These are phyloP conservation scores for Blastocystis sp. DNA, from an alignment of 352 stramenopile species.

Conservation along the genomic window DNA sequence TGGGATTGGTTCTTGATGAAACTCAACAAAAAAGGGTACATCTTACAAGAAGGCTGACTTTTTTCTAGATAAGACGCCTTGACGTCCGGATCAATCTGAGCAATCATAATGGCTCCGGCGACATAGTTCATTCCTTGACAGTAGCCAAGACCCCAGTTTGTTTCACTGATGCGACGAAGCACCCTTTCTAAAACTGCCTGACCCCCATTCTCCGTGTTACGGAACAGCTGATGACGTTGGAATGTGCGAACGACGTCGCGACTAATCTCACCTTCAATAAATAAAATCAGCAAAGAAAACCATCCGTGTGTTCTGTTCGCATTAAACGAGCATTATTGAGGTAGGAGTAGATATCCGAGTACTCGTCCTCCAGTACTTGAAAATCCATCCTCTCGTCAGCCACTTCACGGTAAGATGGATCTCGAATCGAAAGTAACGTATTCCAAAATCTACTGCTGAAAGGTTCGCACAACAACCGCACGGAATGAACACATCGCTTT, in stretches of 20 bases:
- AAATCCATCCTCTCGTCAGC: neutral
- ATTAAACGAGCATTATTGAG: neutral
- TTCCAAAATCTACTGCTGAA: constrained; percentile 32
- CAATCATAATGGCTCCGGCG: neutral
- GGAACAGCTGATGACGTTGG: constrained; percentile 17
- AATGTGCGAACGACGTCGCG: constrained; percentile 42
- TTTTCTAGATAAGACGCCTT: neutral
- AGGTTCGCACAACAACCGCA: neutral
- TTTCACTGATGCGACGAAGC: constrained; percentile 11
- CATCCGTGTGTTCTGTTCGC: constrained; percentile 9
- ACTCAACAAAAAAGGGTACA: neutral
- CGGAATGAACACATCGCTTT: neutral
- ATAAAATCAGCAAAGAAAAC: neutral
- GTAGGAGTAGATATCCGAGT: neutral
- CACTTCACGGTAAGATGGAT: neutral
- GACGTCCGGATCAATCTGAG: neutral
- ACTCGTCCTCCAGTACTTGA: neutral
- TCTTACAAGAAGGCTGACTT: neutral
- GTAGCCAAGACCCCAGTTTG: constrained; percentile 15
- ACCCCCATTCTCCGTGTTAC: neutral
- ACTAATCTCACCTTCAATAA: neutral
- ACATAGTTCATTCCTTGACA: constrained; percentile 56
- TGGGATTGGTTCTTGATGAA: neutral
- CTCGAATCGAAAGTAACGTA: neutral
- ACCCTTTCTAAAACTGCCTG: constrained; percentile 11